Base-by-base conservation (phyloP, 2,329 filamentous ascomycete genomes). In the Xylogone sp. region DNA sequence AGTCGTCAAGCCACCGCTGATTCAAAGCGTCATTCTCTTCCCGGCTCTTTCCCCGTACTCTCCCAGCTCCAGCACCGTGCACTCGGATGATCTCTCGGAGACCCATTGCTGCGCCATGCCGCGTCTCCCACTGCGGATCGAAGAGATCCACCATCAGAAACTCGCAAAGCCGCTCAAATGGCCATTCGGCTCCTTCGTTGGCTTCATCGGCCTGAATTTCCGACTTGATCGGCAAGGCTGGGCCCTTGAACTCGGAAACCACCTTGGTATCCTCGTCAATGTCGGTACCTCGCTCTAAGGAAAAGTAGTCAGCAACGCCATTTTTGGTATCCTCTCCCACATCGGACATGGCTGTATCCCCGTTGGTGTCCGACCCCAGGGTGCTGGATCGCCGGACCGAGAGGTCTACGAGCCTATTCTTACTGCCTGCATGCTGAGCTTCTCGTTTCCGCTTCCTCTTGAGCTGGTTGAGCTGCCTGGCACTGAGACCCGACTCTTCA, bases 101-200 rank as follows among this genome's bases (percentile, higher is more conserved):
- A 10, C 90, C 94, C 86, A 99, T 94, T 13, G 94, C 92, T 51
- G 95, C 94, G 62, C 94, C 94, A 68, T 99, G 94, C 16, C 94
- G 87, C 7, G 92, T 91, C 69, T 99, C 94, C 95, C 94, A 99
- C 45, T 87, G 86, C 2, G 88, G 77, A 65, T 99, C 93, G 61
- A 99, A 97, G 1, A 99, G 78, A 65, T 99, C 94, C 29, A 97
- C 79, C 63, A 90, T 93, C 53, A 99, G 80, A 62, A 97, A 94
- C 55, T 97, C 94, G 68, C 91, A 97, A 31, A 99, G 82, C 49
- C 90, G 84, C 63, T 97, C 92, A 63, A 90, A 97, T 0, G 94
- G 94, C 94, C 94, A 99, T 65, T 95, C 90, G 2, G 81, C 77
- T 2, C 91, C 90, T 61, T 93, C 82, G 53, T 88, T 79, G 58